Evolutionary conservation across 2,329 filamentous ascomycete species (phyloP).

Genomic region (Diaporthe sp.): DNA sequence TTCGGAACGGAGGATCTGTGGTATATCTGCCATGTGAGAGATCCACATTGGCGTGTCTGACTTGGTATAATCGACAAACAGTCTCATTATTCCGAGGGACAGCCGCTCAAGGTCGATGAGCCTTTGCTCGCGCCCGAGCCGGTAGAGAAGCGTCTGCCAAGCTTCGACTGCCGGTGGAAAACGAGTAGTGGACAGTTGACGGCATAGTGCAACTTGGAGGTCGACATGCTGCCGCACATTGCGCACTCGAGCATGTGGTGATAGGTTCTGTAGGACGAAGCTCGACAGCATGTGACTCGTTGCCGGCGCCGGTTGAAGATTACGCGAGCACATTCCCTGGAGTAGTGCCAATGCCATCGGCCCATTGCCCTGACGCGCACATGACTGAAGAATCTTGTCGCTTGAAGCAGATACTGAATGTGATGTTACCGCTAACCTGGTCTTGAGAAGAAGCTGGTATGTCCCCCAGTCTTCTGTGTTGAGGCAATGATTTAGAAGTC

Average conservation of each 20-base stretch:
- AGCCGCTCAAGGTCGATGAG: conserved; percentile 60
- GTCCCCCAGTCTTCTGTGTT: conserved; percentile 55
- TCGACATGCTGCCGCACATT: conserved; percentile 38
- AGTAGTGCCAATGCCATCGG: conserved; percentile 50
- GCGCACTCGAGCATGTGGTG: conserved; percentile 32
- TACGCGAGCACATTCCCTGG: conserved; percentile 52
- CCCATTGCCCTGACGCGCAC: conserved; percentile 46
- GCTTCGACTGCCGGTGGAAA: conserved; percentile 55
- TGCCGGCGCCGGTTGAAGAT: conserved; percentile 44
- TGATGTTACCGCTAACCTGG: conserved; percentile 53
- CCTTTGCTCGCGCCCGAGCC: conserved; percentile 57
- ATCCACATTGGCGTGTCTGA: conserved; percentile 52
- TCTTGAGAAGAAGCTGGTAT: conserved; percentile 58
- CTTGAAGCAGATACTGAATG: conserved; percentile 47
- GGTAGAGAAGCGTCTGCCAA: conserved; percentile 60
- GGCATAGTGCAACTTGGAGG: conserved; percentile 51
- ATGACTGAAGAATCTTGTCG: conserved; percentile 51
- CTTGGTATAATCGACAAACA: conserved; percentile 49
- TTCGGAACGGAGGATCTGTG: conserved; percentile 46
- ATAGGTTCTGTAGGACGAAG: conserved; percentile 47
- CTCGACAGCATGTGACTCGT: conserved; percentile 46
- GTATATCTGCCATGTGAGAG: conserved; percentile 59
- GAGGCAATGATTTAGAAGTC: conserved; percentile 52
- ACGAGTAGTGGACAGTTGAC: conserved; percentile 53
- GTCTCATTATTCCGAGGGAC: conserved; percentile 56